Base-by-base conservation (phyloP, 2,329 filamentous ascomycete species). In the Thielaviopsis musarum region DNA sequence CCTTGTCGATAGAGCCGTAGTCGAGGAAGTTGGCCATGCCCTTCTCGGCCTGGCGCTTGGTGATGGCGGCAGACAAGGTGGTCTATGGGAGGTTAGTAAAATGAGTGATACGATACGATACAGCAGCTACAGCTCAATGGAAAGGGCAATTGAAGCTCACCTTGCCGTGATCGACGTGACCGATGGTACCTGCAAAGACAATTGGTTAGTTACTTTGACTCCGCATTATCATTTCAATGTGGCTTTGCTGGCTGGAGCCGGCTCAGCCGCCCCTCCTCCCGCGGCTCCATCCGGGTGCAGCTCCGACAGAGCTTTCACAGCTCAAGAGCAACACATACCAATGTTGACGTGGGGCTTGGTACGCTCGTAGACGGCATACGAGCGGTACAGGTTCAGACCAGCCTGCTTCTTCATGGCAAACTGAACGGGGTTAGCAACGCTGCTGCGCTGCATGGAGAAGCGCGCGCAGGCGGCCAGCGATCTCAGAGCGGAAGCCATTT, bases 131-230 rank as follows among this genome's bases (percentile, higher is more conserved):
- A 30, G 52, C 53, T 34, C 2, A 6, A 34, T 21, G 7, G 12
- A n/a, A 52, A 52, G 51, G 19, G n/a, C 12, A n/a, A 49, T 34
- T 24, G 12, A 54, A 62, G 30, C 61, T 65, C 76, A 95, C 91
- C 87, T 98, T 98, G 78, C 91, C 91, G 77, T 98, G 91, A 82
- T 98, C 93, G 75, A 98, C 93, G 79, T 98, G 93, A 68, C 93
- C 93, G 76, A 98, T 98, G 67, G 93, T 98, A 73, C 87, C 87
- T 91, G 55, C 26, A 58, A 22, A 52, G 10, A 58, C 53, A 3
- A n/a, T 65, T 38, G 38, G 61, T 67, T 61, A 68, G 64, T 54
- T 21, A 24, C 49, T 21, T 30, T 51, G 10, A n/a, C n/a, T 49
- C 56, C 28, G 26, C 56, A n/a, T 10, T 52, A 56, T n/a, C 22